Percentiles rank a stretch among this genome's conserved stretches.
phyloP scores from a whole-genome alignment of 441 rosid species.

The Jatropha multifida region DNA sequence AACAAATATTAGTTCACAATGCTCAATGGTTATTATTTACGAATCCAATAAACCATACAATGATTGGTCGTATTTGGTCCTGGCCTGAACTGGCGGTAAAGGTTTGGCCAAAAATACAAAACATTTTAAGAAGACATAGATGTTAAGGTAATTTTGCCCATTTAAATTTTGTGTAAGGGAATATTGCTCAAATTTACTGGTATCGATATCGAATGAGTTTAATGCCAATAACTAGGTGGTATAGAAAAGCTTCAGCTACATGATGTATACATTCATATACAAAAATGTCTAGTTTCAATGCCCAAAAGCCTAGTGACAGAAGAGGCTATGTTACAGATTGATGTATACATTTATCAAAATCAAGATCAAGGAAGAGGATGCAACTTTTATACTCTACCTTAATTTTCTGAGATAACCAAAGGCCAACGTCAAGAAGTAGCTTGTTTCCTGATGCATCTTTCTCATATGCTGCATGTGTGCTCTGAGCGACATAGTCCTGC shows the following conservation, averaged over 20 bases:
- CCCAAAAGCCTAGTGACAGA: neutral
- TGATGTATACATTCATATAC: neutral
- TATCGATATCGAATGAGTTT: neutral
- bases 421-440: constrained; percentile 65
- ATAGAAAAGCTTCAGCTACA: constrained; percentile 2
- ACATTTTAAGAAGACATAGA: neutral
- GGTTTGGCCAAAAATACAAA: neutral
- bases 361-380: constrained; percentile 6
- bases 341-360: constrained; percentile 6
- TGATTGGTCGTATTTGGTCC: neutral
- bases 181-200: constrained; percentile 2
- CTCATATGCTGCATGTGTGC: constrained; percentile 31
- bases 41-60: neutral
- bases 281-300: neutral
- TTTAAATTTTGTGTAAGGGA: neutral
- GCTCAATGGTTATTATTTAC: neutral
- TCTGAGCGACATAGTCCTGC: constrained; percentile 55
- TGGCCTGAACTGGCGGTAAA: neutral
- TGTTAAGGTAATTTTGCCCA: neutral
- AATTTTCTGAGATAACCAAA: constrained; percentile 63
- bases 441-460: constrained; percentile 81
- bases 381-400: constrained; percentile 41
- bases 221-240: neutral
- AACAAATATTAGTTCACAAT: neutral
- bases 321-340: neutral